Base-by-base conservation (phyloP, 2,329 filamentous ascomycete genomes). In the Immersiporthe knoxdaviesiana region DNA sequence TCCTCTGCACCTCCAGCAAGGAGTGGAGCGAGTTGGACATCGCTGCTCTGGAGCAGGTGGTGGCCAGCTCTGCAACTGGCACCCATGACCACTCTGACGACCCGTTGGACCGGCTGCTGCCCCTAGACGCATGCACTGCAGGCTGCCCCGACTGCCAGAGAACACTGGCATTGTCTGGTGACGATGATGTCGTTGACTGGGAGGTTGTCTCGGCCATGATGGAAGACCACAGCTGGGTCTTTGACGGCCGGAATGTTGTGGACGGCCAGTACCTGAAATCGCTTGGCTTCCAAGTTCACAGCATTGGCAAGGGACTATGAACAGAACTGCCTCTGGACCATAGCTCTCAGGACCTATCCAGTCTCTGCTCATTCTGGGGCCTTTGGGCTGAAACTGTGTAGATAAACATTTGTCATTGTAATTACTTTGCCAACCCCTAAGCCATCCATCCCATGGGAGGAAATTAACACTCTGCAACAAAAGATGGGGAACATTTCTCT, bases 11-110 rank as follows among this genome's bases (percentile, higher is more conserved):
- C 24, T 24, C 50, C 10, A 65, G 70, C 52, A 69, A 69, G 16
- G 68, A 70, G 1, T 63, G 32, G 59, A 75, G 70, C 24, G 77
- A 78, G 73, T 76, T 75, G 75, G 70, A 74, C 58, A 74, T 78
- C 11, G 52, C 72, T 47, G 72, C 71, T 12, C 63, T 78, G 30
- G 77, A 78, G 68, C 74, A 72, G 52, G 65, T 71, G 37, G 37
- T 71, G 14, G 44, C 63, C 1, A 62, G 58, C 14, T 66, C 12
- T 71, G 74, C 44, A 70, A 75, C 11, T 41, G 24, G 24, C n/a
- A 27, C 3, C 41, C 0, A 11, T 35, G 35, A 8, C 16, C 21
- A 72, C 62, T 41, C 70, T 71, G n/a, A 65, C 2, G 63, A 65
- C 24, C 63, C 50, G 3, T 44, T 65, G 63, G 24, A 56, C 21